A percentile compares a stretch with the other conserved stretches of the same genome.
Evolutionary conservation across 2,329 filamentous ascomycete species (phyloP).

Genomic region (Escovopsis sp.): DNA sequence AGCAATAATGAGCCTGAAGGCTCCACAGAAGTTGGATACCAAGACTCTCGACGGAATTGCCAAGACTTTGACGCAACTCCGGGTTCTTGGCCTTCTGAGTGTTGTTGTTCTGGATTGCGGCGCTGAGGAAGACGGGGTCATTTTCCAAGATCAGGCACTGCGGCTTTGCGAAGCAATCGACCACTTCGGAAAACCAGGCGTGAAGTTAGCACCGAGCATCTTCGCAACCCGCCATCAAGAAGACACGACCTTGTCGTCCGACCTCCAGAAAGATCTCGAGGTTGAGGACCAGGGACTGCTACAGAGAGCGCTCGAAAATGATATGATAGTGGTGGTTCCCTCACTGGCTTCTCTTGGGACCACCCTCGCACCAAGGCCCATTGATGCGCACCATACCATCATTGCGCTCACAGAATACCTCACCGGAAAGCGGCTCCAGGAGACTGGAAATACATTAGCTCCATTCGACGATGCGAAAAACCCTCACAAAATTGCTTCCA

Average conservation of each 20-base stretch:
- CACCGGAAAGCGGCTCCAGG: constrained; percentile 43
- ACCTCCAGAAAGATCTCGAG: constrained; percentile 13
- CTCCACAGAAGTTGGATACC: constrained; percentile 56
- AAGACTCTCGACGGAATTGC: constrained; percentile 59
- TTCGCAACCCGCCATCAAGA: constrained; percentile 8
- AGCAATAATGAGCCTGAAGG: constrained; percentile 72
- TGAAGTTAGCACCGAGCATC: constrained; percentile 46
- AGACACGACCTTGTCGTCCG: constrained; percentile 5
- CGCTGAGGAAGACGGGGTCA: constrained; percentile 22
- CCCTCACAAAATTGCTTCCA: constrained; percentile 38
- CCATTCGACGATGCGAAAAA: constrained; percentile 3
- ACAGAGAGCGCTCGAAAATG: constrained; percentile 17
- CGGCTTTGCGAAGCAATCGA: constrained; percentile 66
- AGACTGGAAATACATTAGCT: not conserved
- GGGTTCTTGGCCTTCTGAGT: constrained; percentile 65
- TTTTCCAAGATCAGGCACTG: constrained; percentile 48
- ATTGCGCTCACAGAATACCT: constrained; percentile 66
- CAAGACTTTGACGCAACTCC: constrained; percentile 70
- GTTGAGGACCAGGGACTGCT: constrained; percentile 20
- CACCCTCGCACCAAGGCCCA: constrained; percentile 22
- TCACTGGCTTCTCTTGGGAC: constrained; percentile 28
- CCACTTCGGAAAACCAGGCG: constrained; percentile 49
- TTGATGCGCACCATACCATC: constrained; percentile 47
- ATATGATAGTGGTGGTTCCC: constrained; percentile 24
- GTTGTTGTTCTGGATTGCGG: constrained; percentile 70